Evolutionary conservation across 2,329 filamentous ascomycete genomes (phyloP).

Genomic region (Trichoderma gracile): DNA sequence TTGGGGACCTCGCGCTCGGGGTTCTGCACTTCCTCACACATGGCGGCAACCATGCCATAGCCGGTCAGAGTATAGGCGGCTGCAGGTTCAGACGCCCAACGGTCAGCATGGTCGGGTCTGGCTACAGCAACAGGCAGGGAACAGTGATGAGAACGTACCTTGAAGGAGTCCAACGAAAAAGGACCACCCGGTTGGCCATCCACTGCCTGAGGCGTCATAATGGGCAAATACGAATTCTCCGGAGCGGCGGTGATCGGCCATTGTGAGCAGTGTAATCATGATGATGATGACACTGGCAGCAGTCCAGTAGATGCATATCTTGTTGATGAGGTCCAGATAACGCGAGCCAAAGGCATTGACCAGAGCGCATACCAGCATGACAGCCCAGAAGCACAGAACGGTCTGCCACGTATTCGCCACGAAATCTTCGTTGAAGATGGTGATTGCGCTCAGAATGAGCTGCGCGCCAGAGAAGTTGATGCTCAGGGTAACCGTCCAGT

Average conservation of each 20-base stretch:
- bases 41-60: constrained; percentile 56
- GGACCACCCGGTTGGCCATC: constrained; percentile 67
- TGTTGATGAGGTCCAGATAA: constrained; percentile 66
- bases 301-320: constrained; percentile 73
- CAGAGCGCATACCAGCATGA: constrained; percentile 62
- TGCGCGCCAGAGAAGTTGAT: constrained; percentile 71
- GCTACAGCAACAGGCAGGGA: not conserved
- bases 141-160: constrained; percentile 34
- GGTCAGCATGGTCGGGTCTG: not conserved
- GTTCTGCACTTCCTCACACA: constrained; percentile 63
- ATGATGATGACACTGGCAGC: constrained; percentile 69
- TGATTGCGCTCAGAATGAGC: constrained; percentile 67
- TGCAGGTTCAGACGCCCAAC: constrained; percentile 35
- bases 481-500: constrained; percentile 69
- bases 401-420: constrained; percentile 66
- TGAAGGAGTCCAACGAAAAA: constrained; percentile 58
- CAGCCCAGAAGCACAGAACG: constrained; percentile 71
- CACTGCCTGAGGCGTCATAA: constrained; percentile 68
- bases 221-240: constrained; percentile 66
- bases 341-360: constrained; percentile 65
- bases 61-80: constrained; percentile 47
- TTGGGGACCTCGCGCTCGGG: constrained; percentile 62
- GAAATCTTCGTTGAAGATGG: constrained; percentile 64
- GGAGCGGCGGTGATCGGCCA: constrained; percentile 63
- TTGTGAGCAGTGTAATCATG: constrained; percentile 66